Evolutionary conservation across 2,329 filamentous ascomycete species (phyloP), one percentile per base, ranked within the genome.

Genomic region (Trichoderma pleuroti): DNA sequence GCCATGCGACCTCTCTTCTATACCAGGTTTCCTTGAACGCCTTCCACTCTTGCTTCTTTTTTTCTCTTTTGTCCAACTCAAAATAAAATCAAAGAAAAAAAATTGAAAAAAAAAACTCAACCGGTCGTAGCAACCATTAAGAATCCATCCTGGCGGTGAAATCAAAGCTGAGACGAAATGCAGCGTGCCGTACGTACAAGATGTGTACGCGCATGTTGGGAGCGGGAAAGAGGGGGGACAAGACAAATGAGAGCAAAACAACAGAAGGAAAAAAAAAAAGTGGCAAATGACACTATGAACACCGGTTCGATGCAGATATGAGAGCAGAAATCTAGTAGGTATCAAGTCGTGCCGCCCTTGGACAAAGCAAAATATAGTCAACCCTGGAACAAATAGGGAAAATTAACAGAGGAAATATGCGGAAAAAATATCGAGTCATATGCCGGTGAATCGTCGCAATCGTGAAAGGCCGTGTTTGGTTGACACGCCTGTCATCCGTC

Each of bases 261-360:
- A 60, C 65, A 70, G 72, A 36, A 72, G 30, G 67, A 60, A n/a
- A 61, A 49, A 36, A 61, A 57, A 70, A 71, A 72, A 70, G 66
- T 71, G 70, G 28, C 68, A 70, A 74, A 75, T 73, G 70, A 74
- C 72, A 72, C 74, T 74, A 71, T 72, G 59, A 76, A 75, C 75
- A 75, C 73, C 75, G 72, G 67, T 61, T 72, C 71, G 66, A 76
- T 76, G 72, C 74, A 76, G 73, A 74, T 73, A 72, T 73, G 73
- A 74, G 74, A 73, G 42, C 68, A 73, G 72, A 61, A 74, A 74
- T 75, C 74, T 76, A 75, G 61, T 72, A 72, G 68, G 71, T 72
- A 72, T 72, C 68, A 68, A 72, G 57, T 65, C 59, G 71, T 70
- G 68, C 68, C 71, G 67, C 72, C 66, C 72, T 71, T 56, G 69